Evolutionary conservation across 768 basidiomycete genomes (phyloP), one percentile per base, ranked within the genome.

Genomic region (Tylopilus intermedius): DNA sequence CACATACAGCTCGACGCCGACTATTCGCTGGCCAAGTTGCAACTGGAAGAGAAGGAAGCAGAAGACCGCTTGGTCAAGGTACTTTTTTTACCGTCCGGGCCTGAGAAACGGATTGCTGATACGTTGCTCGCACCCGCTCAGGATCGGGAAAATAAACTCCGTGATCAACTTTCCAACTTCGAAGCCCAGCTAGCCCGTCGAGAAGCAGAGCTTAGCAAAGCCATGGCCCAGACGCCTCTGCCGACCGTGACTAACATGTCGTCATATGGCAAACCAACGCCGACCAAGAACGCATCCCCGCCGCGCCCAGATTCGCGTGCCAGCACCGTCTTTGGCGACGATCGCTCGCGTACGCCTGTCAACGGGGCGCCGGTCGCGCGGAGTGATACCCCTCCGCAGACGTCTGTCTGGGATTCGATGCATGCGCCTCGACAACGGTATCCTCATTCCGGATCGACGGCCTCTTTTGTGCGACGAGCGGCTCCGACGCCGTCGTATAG

Each of bases 321-420:
- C 5, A 89, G 86, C 68, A 84, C 82, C 0, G 63, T 80, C 41
- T 82, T 82, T 60, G 72, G 68, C 37, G 72, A 71, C 15, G 74
- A 76, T 46, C 80, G 81, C 15, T 72, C 79, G 35, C 72, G 68
- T 8, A 80, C 82, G 10, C 80, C 84, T 8, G 77, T 74, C 49
- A 70, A 70, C 46, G 71, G 71, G 29, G 46, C 52, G 29, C 24
- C 30, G 32, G 33, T 45, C 32, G 39, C 65, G 29, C 72, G 76
- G 30, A 75, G 76, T 37, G 66, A 71, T 45, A 79, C 83, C 4
- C 78, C 79, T n/a, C 77, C 79, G 0, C 67, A 70, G 38, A 55
- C 77, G 6, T 84, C 84, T 2, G 85, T 90, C 11, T 82, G 84
- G 79, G 83, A 89, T 61, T 91, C 90, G 1, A 89, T 81, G 58